Evolutionary conservation across 129 eudicot species (phyloP), one percentile per base, ranked within the genome.

Genomic region (Helianthus tuberosus): DNA sequence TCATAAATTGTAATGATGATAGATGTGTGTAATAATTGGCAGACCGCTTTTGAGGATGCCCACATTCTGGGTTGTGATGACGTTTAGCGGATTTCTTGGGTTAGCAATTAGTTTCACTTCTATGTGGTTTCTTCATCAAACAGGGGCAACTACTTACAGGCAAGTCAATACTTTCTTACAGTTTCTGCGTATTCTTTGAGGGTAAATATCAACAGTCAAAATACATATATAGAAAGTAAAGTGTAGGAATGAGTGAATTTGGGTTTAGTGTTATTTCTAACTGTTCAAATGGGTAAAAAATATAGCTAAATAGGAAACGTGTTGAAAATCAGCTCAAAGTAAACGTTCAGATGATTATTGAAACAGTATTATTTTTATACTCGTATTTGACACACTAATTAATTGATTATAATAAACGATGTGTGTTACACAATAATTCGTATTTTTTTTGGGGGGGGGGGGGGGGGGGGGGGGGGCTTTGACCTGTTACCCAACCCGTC

Each of bases 41-140:
- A 95, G 99, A 68, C 99, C 97, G 36, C 96, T 95, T 52, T 53
- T 95, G 70, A 83, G 89, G 68, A 64, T 89, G 83, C 97, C 99
- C 11, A 84, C 83, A 10, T 95, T 95, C 82, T 95, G 99, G 99
- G 61, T 95, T 77, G 97, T 95, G 79, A 91, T 89, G 80, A 95
- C 97, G 36, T 80, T 95, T 47, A 95, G 99, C 81, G 99, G 99
- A 66, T 80, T 91, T 46, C 81, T 95, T 84, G 99, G 99, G 58
- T 81, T 95, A 83, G 97, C 96, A 4, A 95, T 95, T 67, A 95
- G 99, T 85, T 95, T 95, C 88, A 91, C 92, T 51, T 95, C 97
- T 59, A 95, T 95, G 99, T 95, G 99, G 99, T 95, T 95, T 85
- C 99, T 95, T 75, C 99, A 91, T 83, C 97, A 95, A 84, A 95